Evolutionary conservation across 2,329 filamentous ascomycete species (phyloP).

Genomic region (Podosphaera fusca): DNA sequence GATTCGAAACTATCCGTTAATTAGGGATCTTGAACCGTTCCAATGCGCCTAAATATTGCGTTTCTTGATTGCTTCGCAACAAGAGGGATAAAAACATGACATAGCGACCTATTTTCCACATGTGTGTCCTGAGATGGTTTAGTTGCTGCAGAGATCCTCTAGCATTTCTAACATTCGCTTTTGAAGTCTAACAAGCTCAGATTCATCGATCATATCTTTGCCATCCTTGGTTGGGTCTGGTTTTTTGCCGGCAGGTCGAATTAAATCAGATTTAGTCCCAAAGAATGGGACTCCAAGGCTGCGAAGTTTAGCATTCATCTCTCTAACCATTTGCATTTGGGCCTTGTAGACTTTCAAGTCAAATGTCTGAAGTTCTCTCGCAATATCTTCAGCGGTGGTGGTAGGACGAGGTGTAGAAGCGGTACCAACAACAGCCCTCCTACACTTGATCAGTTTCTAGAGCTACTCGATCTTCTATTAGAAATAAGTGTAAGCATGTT

Average conservation of each 20-base stretch:
- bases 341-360: slow-evolving; percentile 40
- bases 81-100: too few species aligned
- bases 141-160: slow-evolving; percentile 24
- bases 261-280: slow-evolving; percentile 22
- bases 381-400: slow-evolving; percentile 19
- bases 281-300: slow-evolving; percentile 38
- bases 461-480: background rate
- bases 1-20: too few species aligned
- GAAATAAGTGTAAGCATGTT: background rate
- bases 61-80: too few species aligned
- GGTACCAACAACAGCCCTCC: slow-evolving; percentile 23
- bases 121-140: background rate
- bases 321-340: slow-evolving; percentile 32
- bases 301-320: slow-evolving; percentile 30
- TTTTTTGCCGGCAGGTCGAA: slow-evolving; percentile 17
- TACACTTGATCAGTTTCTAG: slow-evolving; percentile 10
- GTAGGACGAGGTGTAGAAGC: slow-evolving; percentile 13
- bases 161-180: slow-evolving; percentile 25
- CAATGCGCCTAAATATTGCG: too few species aligned
- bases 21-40: too few species aligned
- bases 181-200: slow-evolving; percentile 22
- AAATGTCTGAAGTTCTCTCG: slow-evolving; percentile 31
- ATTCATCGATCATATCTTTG: slow-evolving; percentile 16
- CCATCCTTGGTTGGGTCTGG: slow-evolving; percentile 3
- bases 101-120: too few species aligned